Conservation (phyloP, 202 grass and related monocot genomes). For the Schoenoplectus triqueter region DNA sequence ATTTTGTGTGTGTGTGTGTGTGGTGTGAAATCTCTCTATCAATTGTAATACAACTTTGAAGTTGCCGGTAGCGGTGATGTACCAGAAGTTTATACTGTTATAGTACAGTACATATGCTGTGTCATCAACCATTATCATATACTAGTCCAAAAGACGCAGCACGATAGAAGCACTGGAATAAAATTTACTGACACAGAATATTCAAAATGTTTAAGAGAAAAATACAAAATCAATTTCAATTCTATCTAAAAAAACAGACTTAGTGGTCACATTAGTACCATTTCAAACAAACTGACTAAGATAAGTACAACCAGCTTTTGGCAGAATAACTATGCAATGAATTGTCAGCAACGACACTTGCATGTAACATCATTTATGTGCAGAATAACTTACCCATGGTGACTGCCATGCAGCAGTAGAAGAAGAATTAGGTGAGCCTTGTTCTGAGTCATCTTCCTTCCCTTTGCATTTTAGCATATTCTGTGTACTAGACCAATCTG, state of each 20-base stretch:
- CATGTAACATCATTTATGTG: background rate
- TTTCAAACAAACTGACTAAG: background rate
- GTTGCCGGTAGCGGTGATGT: background rate
- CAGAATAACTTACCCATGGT: slow-evolving; percentile 63
- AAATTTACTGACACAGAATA: background rate
- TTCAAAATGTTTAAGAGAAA: background rate
- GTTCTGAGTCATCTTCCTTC: slow-evolving; percentile 38
- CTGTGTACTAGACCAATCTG: slow-evolving; percentile 58
- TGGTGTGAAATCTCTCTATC: background rate
- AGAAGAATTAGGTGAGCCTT: slow-evolving; percentile 23
- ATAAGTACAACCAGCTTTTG: background rate
- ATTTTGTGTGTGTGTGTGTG: no score
- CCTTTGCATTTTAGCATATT: slow-evolving; percentile 43
- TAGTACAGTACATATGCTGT: background rate
- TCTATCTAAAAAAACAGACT: background rate
- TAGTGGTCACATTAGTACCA: background rate
- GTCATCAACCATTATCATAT: background rate
- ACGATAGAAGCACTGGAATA: background rate
- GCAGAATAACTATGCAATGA: background rate
- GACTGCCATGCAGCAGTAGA: slow-evolving; percentile 32
- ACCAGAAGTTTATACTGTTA: no score
- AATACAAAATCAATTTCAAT: background rate
- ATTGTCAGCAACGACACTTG: background rate
- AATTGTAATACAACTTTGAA: background rate
- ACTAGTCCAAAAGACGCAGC: slow-evolving; percentile 6